Conservation (phyloP, 768 basidiomycete genomes). For the Vararia minispora region DNA sequence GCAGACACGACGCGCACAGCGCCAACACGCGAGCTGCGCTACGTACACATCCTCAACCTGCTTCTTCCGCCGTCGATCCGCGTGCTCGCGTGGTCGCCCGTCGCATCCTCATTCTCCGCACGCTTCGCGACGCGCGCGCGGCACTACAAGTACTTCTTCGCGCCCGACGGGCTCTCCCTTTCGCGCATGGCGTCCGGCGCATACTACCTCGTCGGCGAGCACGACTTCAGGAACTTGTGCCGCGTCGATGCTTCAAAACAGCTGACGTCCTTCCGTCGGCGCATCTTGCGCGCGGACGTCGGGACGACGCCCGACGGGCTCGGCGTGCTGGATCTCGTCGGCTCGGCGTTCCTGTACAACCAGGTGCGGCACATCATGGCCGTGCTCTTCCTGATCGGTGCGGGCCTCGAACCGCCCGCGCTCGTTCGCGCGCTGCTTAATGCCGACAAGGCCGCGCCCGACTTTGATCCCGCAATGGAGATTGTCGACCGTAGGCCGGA, state of each 20-base stretch:
- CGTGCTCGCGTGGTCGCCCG: slow-evolving; percentile 89
- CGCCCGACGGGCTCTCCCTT: slow-evolving; percentile 53
- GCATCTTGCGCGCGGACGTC: slow-evolving; percentile 58
- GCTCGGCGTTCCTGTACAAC: slow-evolving; percentile 87
- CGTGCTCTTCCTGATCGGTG: slow-evolving; percentile 78
- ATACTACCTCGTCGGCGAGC: slow-evolving; percentile 62
- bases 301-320: slow-evolving; percentile 17
- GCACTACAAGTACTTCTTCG: slow-evolving; percentile 99
- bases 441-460: slow-evolving; percentile 34
- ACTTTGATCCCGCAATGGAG: slow-evolving; percentile 24
- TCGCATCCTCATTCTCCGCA: slow-evolving; percentile 68
- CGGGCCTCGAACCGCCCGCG: slow-evolving; percentile 62
- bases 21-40: slow-evolving; percentile 46
- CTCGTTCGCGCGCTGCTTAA: slow-evolving; percentile 70
- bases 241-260: slow-evolving; percentile 90
- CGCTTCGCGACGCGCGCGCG: slow-evolving; percentile 78
- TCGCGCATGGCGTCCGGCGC: slow-evolving; percentile 69
- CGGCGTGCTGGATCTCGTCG: slow-evolving; percentile 69
- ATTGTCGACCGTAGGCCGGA: slow-evolving; percentile 52
- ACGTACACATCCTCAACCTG: slow-evolving; percentile 72
- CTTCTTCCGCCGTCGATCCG: slow-evolving; percentile 85
- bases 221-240: slow-evolving; percentile 94
- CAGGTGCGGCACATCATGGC: slow-evolving; percentile 95
- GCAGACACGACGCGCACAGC: slow-evolving; percentile 15
- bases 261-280: slow-evolving; percentile 66